Percentiles rank a stretch among this genome's conserved stretches.
Conservation (phyloP, 1,284 basidiomycete species). For the Rhodotorula sp. region DNA sequence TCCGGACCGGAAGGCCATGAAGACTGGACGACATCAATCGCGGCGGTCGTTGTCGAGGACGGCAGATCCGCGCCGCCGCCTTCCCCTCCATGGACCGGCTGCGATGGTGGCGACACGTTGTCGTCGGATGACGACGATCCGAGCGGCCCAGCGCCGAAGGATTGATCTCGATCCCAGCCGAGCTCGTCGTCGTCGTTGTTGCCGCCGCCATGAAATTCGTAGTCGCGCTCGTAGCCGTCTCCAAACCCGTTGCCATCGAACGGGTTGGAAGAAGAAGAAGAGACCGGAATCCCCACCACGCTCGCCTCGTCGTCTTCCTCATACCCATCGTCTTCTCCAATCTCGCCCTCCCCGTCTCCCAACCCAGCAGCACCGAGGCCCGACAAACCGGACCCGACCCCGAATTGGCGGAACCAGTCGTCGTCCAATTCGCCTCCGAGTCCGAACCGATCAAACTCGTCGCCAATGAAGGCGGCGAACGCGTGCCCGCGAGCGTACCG, state of each 20-base stretch:
- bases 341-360: slow-evolving; percentile 2
- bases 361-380: neutral
- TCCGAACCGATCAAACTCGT: slow-evolving; percentile 25
- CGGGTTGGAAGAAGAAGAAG: neutral
- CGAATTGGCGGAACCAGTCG: slow-evolving; percentile 17
- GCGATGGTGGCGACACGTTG: neutral
- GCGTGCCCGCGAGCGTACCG: neutral
- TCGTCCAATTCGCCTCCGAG: slow-evolving; percentile 24
- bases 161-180: neutral
- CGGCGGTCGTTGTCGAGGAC: neutral
- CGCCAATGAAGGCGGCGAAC: neutral
- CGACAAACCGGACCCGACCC: neutral
- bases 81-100: neutral
- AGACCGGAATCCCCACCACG: neutral
- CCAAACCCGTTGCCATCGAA: neutral
- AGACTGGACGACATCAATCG: neutral
- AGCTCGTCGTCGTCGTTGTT: neutral
- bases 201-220: neutral
- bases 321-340: slow-evolving; percentile 1
- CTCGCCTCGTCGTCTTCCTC: slow-evolving; percentile 14
- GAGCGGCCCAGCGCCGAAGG: neutral
- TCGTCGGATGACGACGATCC: neutral
- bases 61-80: neutral
- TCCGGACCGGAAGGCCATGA: too few species aligned
- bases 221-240: neutral